Evolutionary conservation across 2,329 filamentous ascomycete genomes (phyloP).

Genomic region (Trichoderma semiorbis): DNA sequence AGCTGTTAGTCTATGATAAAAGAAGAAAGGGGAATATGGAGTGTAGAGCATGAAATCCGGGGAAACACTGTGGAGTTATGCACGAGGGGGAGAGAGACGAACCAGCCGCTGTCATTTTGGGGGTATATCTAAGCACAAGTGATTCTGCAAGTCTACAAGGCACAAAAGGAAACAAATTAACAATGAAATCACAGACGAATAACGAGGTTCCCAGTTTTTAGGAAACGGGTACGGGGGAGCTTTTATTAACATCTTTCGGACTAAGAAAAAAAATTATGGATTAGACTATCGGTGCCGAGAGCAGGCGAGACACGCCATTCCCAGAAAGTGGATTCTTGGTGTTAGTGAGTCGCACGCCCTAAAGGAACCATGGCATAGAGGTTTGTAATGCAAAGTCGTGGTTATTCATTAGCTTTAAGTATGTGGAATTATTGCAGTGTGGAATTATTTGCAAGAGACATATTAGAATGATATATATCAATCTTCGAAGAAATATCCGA

Average conservation of each 20-base stretch:
- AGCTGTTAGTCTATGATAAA: background rate
- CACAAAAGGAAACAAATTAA: background rate
- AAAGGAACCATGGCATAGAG: background rate
- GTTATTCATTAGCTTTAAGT: background rate
- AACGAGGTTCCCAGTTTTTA: background rate
- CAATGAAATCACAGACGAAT: background rate
- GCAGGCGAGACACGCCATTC: background rate
- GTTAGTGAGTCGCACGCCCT: background rate
- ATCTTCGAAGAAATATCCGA: background rate
- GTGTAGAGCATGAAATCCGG: background rate
- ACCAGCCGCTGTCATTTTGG: slow-evolving; percentile 1
- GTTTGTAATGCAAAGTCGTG: background rate
- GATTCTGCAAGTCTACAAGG: background rate
- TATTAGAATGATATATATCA: background rate
- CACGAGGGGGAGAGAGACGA: background rate
- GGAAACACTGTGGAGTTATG: background rate
- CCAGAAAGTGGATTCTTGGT: slow-evolving; percentile 5
- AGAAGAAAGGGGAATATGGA: background rate
- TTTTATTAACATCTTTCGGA: background rate
- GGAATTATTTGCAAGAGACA: background rate
- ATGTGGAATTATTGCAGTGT: background rate
- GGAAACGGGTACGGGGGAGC: background rate
- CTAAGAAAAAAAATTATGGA: background rate
- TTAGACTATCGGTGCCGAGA: background rate
- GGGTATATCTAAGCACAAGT: background rate